phyloP scores from a whole-genome alignment of 352 stramenopile genomes.

The Pseudoperonospora humuli region DNA sequence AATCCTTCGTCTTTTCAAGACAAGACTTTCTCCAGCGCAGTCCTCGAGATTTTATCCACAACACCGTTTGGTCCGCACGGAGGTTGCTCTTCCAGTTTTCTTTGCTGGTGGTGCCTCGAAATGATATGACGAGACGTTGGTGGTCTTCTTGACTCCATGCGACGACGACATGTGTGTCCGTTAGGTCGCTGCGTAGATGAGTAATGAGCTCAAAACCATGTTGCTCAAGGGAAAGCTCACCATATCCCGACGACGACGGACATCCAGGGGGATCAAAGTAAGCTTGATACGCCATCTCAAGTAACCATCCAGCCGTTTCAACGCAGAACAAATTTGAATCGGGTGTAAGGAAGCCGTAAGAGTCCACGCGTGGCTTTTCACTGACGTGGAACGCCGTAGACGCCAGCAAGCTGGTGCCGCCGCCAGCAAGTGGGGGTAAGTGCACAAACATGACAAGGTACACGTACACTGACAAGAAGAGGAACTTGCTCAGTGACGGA shows the following conservation, averaged over 20 bases:
- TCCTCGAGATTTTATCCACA: constrained; percentile 70
- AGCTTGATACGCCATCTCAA: constrained; percentile 80
- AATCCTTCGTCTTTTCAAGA: constrained; percentile 49
- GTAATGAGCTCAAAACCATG: constrained; percentile 82
- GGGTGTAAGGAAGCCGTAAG: constrained; percentile 52
- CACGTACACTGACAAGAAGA: constrained; percentile 80
- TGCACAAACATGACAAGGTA: constrained; percentile 83
- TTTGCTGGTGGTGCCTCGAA: constrained; percentile 79
- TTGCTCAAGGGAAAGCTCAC: constrained; percentile 56
- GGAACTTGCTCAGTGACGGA: constrained; percentile 54
- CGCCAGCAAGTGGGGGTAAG: constrained; percentile 44
- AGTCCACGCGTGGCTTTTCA: constrained; percentile 49
- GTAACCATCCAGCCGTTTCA: constrained; percentile 71
- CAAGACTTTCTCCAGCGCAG: constrained; percentile 47
- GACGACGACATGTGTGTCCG: constrained; percentile 73
- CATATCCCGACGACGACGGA: constrained; percentile 69
- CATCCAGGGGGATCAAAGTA: constrained; percentile 81
- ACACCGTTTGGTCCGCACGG: constrained; percentile 66
- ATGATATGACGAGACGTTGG: constrained; percentile 75
- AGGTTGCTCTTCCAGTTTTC: constrained; percentile 87
- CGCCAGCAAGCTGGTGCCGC: constrained; percentile 38
- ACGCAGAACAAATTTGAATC: constrained; percentile 83
- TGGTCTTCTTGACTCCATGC: constrained; percentile 42
- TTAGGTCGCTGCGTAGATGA: constrained; percentile 58
- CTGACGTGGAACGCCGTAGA: constrained; percentile 73